Base-by-base conservation (phyloP, 2,329 filamentous ascomycete genomes). In the Tolypocladium ovalisporum region DNA sequence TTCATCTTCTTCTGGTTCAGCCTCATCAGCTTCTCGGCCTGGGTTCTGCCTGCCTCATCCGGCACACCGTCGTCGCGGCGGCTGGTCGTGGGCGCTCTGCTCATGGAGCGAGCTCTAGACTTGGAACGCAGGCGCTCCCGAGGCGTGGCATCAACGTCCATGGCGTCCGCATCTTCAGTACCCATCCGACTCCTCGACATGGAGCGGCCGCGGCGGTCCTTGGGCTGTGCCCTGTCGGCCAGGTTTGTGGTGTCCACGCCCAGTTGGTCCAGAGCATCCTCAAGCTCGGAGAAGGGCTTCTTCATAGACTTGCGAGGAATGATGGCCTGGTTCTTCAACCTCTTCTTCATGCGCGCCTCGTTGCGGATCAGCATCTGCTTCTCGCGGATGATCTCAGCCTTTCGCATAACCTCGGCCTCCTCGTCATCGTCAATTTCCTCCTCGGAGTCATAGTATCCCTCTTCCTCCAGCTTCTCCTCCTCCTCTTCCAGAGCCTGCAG, bases 1-100 rank as follows among this genome's bases (percentile, higher is more conserved):
- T 99, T 99, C 91, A 95, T 97, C 84, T 91, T 93, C 82, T 93
- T 91, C 86, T 99, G 95, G 67, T 86, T 82, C 70, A 99, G 76
- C 82, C 96, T 97, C 70, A 85, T 82, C 71, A 95, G 79, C 67
- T 87, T 86, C 73, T 96, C 92, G 40, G 90, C 91, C 82, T 93
- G 95, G 59, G 79, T 81, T 63, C 89, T 83, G 54, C 82, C 77
- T 56, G 71, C 73, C 62, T 84, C 82, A 68, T 89, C 83, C 59
- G 79, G 81, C 47, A 97, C 86, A 76, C 90, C 90, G 62, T 91
- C 89, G 34, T 87, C 85, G 61, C 84, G 81, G 68, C 90, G 81
- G 75, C 90, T 90, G 56, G 74, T 75, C 17, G 67, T 66, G 62
- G 80, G 78, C 63, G 75, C 79, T 64, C 88, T 80, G 77, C 87